Percentiles rank a stretch among this genome's conserved stretches.
Conservation (phyloP, 2,329 filamentous ascomycete species). For the Phyllosticta paracitricarpa region DNA sequence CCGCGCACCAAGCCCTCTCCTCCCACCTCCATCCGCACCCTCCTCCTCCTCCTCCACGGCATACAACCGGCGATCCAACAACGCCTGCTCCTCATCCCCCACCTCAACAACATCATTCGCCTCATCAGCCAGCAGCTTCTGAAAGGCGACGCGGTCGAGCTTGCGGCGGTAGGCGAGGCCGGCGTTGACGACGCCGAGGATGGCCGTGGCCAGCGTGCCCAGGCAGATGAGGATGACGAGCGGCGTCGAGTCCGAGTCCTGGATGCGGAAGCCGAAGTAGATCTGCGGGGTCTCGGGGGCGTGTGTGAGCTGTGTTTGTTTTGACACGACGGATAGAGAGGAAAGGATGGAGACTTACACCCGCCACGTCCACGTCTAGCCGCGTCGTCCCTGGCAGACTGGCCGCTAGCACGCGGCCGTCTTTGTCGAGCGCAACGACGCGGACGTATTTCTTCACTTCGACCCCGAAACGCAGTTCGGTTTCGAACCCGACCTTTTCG, state of each 20-base stretch:
- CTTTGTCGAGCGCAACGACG: constrained; percentile 10
- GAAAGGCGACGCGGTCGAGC: not conserved
- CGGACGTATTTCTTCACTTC: constrained; percentile 7
- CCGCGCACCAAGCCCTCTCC: not conserved
- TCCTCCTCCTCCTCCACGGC: not conserved
- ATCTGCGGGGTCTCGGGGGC: not conserved
- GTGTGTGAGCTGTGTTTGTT: not conserved
- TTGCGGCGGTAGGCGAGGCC: constrained; percentile 1
- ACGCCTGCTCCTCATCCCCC: constrained; percentile 1
- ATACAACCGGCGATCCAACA: not conserved
- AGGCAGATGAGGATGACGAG: constrained; percentile 1
- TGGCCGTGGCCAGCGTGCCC: not conserved
- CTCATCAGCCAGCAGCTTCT: constrained; percentile 3
- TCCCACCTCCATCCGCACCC: not conserved
- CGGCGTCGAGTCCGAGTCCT: not conserved
- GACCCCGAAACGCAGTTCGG: constrained; percentile 9
- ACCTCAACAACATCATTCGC: constrained; percentile 4
- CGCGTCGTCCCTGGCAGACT: not conserved
- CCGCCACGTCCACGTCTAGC: not conserved
- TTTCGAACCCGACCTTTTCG: constrained; percentile 13
- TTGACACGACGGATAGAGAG: not conserved
- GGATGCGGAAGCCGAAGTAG: not conserved
- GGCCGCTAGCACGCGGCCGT: constrained; percentile 6
- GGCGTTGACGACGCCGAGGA: not conserved
- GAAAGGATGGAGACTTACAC: not conserved